Base-by-base conservation (phyloP, 2,329 filamentous ascomycete species). In the Exophiala sp. region DNA sequence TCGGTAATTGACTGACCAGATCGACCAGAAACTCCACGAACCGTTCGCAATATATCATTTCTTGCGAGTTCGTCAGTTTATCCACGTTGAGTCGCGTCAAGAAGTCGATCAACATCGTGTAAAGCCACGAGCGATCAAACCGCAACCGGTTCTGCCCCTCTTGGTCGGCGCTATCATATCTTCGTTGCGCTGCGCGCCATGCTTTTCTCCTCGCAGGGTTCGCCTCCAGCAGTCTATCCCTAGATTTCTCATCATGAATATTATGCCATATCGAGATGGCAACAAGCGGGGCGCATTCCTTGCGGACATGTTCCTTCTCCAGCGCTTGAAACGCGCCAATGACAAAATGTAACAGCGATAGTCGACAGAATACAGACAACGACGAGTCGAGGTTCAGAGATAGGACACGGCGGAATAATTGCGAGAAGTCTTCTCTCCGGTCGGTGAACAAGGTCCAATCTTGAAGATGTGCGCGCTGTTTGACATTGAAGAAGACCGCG, bases 181-280 rank as follows among this genome's bases (percentile, higher is more conserved):
- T 80, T 71, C 95, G 96, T 16, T 76, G 78, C 1, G 89, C 79
- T 7, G 90, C 88, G 62, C 88, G 83, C 93, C 93, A 98, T 43
- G 88, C 85, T 66, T 96, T 97, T 65, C 81, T 83, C 61, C 95
- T 69, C 57, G 87, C 83, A n/a, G 80, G 70, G 40, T 80, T 79
- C 59, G 86, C 82, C 37, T 87, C 82, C 23, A 98, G 76, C 48
- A 82, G 80, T 27, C 73, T 73, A 47, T 95, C 87, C 58, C 88
- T 80, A 56, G 82, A 79, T 51, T 78, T 76, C 27, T 94, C 88
- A 49, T 79, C 86, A 23, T 87, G 86, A 30, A 98, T 72, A 64
- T 95, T 94, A 63, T 97, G 88, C 93, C 93, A 98, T 61, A 93
- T 88, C 1, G 87, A 85, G 61, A 98, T 95, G 10, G 89, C 93